Evolutionary conservation across 371 early-diverging fungal species (phyloP).

Genomic region (Circinella umbellata): DNA sequence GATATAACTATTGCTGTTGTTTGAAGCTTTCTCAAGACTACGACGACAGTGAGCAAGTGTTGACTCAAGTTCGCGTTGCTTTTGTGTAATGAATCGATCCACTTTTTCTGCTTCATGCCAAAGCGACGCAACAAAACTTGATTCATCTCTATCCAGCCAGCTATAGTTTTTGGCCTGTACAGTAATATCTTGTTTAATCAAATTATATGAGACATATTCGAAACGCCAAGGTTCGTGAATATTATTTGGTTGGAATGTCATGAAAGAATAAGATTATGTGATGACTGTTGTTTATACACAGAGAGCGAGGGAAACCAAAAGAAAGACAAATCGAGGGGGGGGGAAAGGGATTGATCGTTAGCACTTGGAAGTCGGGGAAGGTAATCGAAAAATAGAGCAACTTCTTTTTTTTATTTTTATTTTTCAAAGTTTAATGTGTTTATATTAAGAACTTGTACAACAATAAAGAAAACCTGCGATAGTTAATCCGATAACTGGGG

Average conservation of each 20-base stretch:
- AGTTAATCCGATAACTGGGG: not conserved
- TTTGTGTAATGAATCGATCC: constrained; percentile 79
- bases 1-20: constrained; percentile 16
- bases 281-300: no score
- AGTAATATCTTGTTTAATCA: constrained; percentile 42
- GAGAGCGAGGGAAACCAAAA: not conserved
- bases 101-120: constrained; percentile 89
- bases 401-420: not conserved
- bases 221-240: constrained; percentile 50
- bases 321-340: no score
- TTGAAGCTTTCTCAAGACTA: constrained; percentile 48
- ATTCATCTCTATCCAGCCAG: constrained; percentile 73
- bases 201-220: constrained; percentile 42
- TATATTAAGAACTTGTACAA: constrained; percentile 5
- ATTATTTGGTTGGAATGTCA: constrained; percentile 16
- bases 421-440: not conserved
- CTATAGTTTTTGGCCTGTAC: constrained; percentile 37
- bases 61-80: constrained; percentile 73
- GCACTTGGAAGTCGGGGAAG: not conserved
- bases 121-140: constrained; percentile 69
- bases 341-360: not conserved
- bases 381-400: not conserved
- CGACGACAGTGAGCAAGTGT: constrained; percentile 75
- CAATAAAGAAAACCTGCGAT: not conserved
- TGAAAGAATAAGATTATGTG: not conserved